Evolutionary conservation across 2,329 filamentous ascomycete genomes (phyloP).

Genomic region (Calonectria hawksworthii): DNA sequence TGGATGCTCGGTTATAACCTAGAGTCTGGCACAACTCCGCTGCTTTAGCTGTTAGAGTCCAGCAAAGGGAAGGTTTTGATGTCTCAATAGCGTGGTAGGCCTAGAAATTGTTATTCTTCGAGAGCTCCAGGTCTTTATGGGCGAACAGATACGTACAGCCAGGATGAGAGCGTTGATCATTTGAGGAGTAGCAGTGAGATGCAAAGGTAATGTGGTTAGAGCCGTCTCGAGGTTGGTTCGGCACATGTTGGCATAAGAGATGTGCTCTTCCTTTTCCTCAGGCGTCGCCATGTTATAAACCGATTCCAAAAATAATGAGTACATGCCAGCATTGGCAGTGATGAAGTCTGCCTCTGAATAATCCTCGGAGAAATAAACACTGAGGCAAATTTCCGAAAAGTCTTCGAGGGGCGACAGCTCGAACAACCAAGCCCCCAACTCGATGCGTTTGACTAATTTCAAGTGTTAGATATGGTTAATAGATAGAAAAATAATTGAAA

Average conservation of each 20-base stretch:
- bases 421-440: constrained; percentile 45
- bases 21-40: constrained; percentile 50
- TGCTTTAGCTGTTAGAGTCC: constrained; percentile 49
- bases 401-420: constrained; percentile 47
- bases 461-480: neutral
- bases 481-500: neutral
- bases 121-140: neutral
- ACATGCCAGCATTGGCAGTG: constrained; percentile 50
- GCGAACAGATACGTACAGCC: constrained; percentile 28
- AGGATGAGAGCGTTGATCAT: constrained; percentile 45
- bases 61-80: constrained; percentile 50
- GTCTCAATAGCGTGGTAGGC: constrained; percentile 50
- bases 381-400: constrained; percentile 51
- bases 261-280: constrained; percentile 42
- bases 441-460: constrained; percentile 36
- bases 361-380: constrained; percentile 51
- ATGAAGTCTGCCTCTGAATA: constrained; percentile 51
- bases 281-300: constrained; percentile 5
- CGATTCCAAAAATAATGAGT: constrained; percentile 48
- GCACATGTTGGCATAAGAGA: constrained; percentile 42
- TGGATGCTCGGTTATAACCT: constrained; percentile 47
- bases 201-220: constrained; percentile 48
- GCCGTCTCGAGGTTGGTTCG: constrained; percentile 50
- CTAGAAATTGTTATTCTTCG: constrained; percentile 31
- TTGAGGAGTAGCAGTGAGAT: constrained; percentile 48